Evolutionary conservation across 371 early-diverging fungal genomes (phyloP), one percentile per base, ranked within the genome.

Genomic region (Mucor indicus): DNA sequence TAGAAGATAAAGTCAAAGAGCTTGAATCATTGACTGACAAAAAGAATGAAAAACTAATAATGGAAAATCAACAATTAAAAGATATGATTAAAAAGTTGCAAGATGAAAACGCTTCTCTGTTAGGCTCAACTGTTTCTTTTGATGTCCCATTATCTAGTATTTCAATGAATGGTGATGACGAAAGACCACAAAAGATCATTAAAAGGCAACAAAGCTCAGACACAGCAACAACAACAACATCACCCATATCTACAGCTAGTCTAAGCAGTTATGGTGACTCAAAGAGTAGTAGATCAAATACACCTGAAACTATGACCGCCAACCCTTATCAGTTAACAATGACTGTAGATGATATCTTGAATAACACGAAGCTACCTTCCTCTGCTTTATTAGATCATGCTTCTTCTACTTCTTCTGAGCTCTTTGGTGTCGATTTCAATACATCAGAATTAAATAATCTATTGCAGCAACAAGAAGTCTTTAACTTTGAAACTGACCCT

Each of bases 1-100:
- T 87, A 22, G 84, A 87, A 57, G 81, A 84, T 16, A 64, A 75
- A 30, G 76, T 87, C 29, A 77, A 79, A 56, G 86, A 81, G 41
- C 66, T 87, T 9, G 80, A 83, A 68, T 75, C 63, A 53, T 20
- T 15, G 20, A 48, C 31, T 37, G n/a, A n/a, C n/a, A n/a, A n/a
- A n/a, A 53, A 38, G 45, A 58, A 36, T 29, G 12, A 37, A 2
- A 64, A 60, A 5, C 69, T 87, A 12, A 47, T 62, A 12, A 38
- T 69, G 37, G 87, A 87, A 45, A 87, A 87, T 46, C 37, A 64
- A 43, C 48, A 60, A 44, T 47, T 79, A 36, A 75, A 75, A 31
- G 67, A 72, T 8, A 59, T 70, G 35, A 68, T 79, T 17, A 45
- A 64, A 22, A 58, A 63, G 27, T 56, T 79, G 38, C 68, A 73